Evolutionary conservation across 495 filamentous ascomycete genomes (phyloP), one percentile per base, ranked within the genome.

Genomic region (Jackrogersella minutella): DNA sequence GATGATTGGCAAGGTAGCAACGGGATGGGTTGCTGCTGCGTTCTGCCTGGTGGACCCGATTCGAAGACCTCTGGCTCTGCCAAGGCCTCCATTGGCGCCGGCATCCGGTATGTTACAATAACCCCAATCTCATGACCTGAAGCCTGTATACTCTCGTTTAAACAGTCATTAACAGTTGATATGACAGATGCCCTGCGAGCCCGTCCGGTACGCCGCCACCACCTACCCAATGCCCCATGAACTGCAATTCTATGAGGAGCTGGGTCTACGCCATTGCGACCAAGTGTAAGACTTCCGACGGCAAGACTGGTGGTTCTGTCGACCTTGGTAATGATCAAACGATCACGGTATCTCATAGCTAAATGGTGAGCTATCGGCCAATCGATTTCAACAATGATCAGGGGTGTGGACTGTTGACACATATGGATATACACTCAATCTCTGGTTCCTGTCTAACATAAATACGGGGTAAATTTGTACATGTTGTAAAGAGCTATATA

Each of bases 201-300:
- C 55, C 62, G 3, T 59, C 54, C 14, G 62, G 62, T 2, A 21
- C 17, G 46, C 46, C 47, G 4, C 62, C 55, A 11, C 46, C 62
- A 11, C 26, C 55, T 5, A 39, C 37, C 6, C n/a, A 13, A 26
- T 59, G 55, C 31, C 62, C 55, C 5, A 13, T 65, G 46, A 65
- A 46, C 39, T 65, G 62, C 46, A 65, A 59, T 21, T 3, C 4
- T 28, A 58, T 59, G 62, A 39, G 62, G 21, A 40, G 46, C 31
- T 59, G 54, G 13, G 30, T 59, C 37, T 65, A 65, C 24, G 62
- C 62, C n/a, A 65, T 65, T 16, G 62, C 62, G 14, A 59, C 62
- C 1, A 58, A 59, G 47, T 59, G 62, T 16, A 64, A 65, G 47
- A 54, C 21, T 14, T 14, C 7, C 6, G 33, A 65, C 17, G 55